Conservation (phyloP, 345 rosid species). For the Lepidium africanum region DNA sequence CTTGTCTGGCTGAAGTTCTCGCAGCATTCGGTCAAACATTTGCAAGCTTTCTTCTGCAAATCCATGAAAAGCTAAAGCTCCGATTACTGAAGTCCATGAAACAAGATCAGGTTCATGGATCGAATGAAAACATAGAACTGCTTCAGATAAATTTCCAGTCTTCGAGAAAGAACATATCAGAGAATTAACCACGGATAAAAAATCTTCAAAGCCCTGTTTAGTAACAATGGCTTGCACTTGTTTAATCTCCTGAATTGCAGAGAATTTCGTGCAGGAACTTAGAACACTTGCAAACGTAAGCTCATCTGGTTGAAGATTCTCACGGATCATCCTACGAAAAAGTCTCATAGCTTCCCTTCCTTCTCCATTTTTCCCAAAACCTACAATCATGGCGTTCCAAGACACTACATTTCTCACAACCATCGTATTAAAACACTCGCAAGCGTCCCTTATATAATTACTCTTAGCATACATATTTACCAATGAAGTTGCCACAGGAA, state of each 20-base stretch:
- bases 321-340: constrained; percentile 35
- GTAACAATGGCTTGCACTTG: constrained; percentile 43
- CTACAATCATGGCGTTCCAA: constrained; percentile 66
- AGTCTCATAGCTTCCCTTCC: constrained; percentile 49
- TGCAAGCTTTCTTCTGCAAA: constrained; percentile 38
- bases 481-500: constrained; percentile 51
- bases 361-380: constrained; percentile 44
- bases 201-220: constrained; percentile 36
- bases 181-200: constrained; percentile 47
- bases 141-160: constrained; percentile 41
- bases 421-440: constrained; percentile 48
- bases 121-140: constrained; percentile 41
- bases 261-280: constrained; percentile 43
- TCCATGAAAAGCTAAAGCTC: constrained; percentile 59
- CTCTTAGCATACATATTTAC: constrained; percentile 54
- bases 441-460: constrained; percentile 35
- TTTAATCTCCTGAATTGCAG: constrained; percentile 35
- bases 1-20: constrained; percentile 47
- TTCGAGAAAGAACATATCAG: constrained; percentile 50
- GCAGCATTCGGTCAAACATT: constrained; percentile 41
- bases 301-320: constrained; percentile 47
- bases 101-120: constrained; percentile 45
- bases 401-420: constrained; percentile 46
- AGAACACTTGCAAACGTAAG: constrained; percentile 51
- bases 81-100: constrained; percentile 57